Evolutionary conservation across 2,329 filamentous ascomycete species (phyloP), one percentile per base, ranked within the genome.

Genomic region (Alternaria gansuensis): DNA sequence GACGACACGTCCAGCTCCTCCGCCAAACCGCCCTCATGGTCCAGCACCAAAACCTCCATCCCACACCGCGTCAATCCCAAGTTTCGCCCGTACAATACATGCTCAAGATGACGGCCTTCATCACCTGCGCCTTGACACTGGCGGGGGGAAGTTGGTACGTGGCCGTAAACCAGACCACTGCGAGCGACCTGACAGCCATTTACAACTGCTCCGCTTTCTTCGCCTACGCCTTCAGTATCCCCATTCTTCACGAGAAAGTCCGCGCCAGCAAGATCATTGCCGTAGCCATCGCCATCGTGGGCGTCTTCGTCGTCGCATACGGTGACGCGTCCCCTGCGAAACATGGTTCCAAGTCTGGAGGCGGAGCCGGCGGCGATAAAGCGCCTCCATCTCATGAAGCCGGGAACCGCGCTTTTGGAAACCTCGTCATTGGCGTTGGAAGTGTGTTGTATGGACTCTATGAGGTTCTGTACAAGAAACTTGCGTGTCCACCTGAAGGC

Each of bases 141-240:
- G 95, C 94, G 0, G 95, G 95, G 26, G 87, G 93, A 51, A 94
- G 90, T 70, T 99, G 95, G 95, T 99, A 98, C 73, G 84, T 98
- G 34, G 94, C 95, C 14, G 94, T 99, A 58, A 91, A 92, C 78
- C 81, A 97, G 82, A 99, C 95, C 1, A 97, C 91, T 3, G 90
- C 95, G 3, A 93, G 90, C 66, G 95, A 99, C 77, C 80, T 99
- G 69, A 99, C 95, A 0, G 95, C 95, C 53, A 99, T 99, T 70
- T 99, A 99, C 85, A 99, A 99, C 80, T 99, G 95, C 83, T 96
- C 92, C 52, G 94, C 95, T 58, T 99, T 99, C 80, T 99, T 99
- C 77, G 95, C 95, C 48, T 99, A 99, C 75, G 94, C 92, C 11
- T 99, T 99, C 75, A 96, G 91, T 44, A 93, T 99, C 43, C 93